phyloP scores from a whole-genome alignment of 2,329 filamentous ascomycete species.

The Hypomyces perniciosus region DNA sequence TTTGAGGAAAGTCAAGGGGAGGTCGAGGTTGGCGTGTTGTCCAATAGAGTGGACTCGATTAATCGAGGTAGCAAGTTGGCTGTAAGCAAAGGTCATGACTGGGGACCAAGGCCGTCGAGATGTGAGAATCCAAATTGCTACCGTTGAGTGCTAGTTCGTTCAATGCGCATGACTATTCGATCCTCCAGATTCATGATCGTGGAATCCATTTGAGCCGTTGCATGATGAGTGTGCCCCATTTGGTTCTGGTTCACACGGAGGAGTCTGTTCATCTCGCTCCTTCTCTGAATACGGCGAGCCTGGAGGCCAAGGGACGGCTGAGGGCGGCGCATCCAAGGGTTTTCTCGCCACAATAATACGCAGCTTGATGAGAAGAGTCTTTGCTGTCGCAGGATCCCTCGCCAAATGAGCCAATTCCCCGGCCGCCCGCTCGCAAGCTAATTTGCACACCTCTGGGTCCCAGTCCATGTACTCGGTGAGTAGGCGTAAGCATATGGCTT shows the following conservation, averaged over 20 bases:
- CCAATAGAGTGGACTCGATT: too few species aligned
- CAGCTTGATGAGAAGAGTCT: slow-evolving; percentile 41
- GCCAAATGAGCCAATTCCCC: slow-evolving; percentile 44
- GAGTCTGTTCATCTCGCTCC: neutral
- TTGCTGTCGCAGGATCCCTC: slow-evolving; percentile 37
- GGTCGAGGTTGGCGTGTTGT: too few species aligned
- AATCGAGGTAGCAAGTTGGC: too few species aligned
- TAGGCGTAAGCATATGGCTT: slow-evolving; percentile 43
- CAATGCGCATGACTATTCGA: neutral
- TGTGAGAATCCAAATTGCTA: too few species aligned
- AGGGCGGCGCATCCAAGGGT: slow-evolving; percentile 28
- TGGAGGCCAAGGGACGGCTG: slow-evolving; percentile 3
- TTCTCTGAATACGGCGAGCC: neutral
- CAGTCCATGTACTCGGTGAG: slow-evolving; percentile 49
- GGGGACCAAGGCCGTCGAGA: too few species aligned
- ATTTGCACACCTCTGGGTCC: slow-evolving; percentile 43
- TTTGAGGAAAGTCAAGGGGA: too few species aligned
- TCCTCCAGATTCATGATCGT: neutral
- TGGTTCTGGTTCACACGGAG: neutral
- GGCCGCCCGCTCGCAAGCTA: slow-evolving; percentile 41
- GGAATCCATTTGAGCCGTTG: too few species aligned
- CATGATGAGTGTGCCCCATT: neutral
- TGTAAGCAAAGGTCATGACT: too few species aligned
- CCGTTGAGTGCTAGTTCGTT: neutral
- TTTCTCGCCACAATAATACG: slow-evolving; percentile 46